Evolutionary conservation across 768 basidiomycete species (phyloP).

Genomic region (Kwoniella heveanensis): DNA sequence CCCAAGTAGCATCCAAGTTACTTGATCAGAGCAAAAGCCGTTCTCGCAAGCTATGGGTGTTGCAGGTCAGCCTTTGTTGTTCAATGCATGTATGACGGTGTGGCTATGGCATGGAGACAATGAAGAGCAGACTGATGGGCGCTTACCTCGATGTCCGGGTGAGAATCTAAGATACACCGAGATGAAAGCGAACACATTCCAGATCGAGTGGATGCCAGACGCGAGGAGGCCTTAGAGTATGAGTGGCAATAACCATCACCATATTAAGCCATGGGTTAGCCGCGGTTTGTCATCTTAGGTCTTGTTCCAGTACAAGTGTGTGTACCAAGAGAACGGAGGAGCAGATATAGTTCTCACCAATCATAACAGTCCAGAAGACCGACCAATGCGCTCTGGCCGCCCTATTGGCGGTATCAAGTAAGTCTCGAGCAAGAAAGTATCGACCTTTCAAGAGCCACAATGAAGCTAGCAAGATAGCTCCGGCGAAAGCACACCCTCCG

Average conservation of each 20-base stretch:
- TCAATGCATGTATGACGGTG: no score
- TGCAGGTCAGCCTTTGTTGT: no score
- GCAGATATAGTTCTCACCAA: constrained; percentile 12
- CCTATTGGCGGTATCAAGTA: constrained; percentile 11
- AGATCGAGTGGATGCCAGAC: background rate
- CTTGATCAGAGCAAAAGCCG: constrained; percentile 1
- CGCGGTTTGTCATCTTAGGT: no score
- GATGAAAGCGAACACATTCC: constrained; percentile 16
- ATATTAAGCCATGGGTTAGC: no score
- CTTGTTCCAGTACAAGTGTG: background rate
- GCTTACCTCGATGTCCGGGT: constrained; percentile 7
- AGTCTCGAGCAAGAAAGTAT: constrained; percentile 5
- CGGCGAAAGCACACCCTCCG: background rate
- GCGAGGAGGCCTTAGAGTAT: constrained; percentile 9
- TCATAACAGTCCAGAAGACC: constrained; percentile 11
- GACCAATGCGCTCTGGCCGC: constrained; percentile 11
- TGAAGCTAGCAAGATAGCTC: background rate
- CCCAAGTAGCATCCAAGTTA: background rate
- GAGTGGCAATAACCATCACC: no score
- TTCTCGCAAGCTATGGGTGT: constrained; percentile 1
- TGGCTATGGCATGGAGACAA: no score
- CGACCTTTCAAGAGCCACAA: constrained; percentile 1
- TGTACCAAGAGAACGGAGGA: no score
- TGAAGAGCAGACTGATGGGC: no score
- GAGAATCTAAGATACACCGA: constrained; percentile 9